phyloP scores from a whole-genome alignment of 208 protist genomes.

The Acanthamoeba sp. region DNA sequence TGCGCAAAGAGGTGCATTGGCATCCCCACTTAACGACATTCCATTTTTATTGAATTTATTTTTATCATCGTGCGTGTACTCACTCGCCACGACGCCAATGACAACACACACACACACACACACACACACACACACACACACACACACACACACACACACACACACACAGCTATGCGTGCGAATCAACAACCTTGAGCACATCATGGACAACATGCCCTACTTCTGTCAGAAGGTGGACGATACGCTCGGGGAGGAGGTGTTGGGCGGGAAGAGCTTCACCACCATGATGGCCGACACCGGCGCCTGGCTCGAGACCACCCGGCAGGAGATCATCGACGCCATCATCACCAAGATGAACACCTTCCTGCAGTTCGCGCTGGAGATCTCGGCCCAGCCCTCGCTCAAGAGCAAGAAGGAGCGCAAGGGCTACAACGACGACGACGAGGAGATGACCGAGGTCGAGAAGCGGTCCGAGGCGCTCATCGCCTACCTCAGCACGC shows the following conservation, averaged over 20 bases:
- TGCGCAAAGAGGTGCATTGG: not conserved
- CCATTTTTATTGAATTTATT: not conserved
- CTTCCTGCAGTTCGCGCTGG: conserved; percentile 61
- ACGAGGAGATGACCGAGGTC: conserved; percentile 65
- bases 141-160: not conserved
- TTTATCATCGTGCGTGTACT: not conserved
- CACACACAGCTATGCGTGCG: conserved; percentile 53
- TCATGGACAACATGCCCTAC: not conserved
- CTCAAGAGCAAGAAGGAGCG: conserved; percentile 42
- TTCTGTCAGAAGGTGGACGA: conserved; percentile 60
- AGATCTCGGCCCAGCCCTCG: conserved; percentile 47
- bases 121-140: not conserved
- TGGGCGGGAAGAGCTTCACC: conserved; percentile 27
- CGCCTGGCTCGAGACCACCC: not conserved
- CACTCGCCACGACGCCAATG: not conserved
- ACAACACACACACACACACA: not conserved
- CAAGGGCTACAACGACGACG: not conserved
- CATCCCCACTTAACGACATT: not conserved
- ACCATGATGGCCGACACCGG: conserved; percentile 5
- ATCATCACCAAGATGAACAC: conserved; percentile 75
- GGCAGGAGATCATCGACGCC: conserved; percentile 60
- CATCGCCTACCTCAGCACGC: conserved; percentile 69
- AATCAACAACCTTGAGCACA: conserved; percentile 66
- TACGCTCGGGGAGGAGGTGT: not conserved
- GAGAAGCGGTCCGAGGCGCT: conserved; percentile 58